Evolutionary conservation across 2,329 filamentous ascomycete species (phyloP).

Genomic region (Verticillium zaregamsianum): DNA sequence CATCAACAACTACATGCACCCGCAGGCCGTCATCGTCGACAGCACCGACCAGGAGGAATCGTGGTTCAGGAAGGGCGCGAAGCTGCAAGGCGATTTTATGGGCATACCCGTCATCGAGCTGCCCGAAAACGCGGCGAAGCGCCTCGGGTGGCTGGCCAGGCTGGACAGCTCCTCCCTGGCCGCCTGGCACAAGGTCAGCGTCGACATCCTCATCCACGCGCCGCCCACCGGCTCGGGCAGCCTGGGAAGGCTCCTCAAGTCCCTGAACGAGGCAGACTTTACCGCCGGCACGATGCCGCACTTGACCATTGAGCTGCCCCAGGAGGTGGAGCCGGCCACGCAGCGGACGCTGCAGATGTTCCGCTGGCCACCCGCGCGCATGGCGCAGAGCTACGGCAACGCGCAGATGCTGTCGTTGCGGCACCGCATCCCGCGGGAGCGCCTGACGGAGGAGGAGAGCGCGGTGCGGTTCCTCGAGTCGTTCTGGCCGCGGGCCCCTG

Average conservation of each 20-base stretch:
- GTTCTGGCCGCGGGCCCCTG: conserved; percentile 70
- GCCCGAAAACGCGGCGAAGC: conserved; percentile 57
- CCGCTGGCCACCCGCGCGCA: conserved; percentile 56
- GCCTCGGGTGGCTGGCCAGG: conserved; percentile 72
- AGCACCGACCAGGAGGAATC: conserved; percentile 60
- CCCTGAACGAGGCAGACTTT: conserved; percentile 73
- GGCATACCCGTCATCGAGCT: conserved; percentile 69
- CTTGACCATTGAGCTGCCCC: conserved; percentile 80
- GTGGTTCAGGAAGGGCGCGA: conserved; percentile 61
- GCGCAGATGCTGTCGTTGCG: conserved; percentile 61
- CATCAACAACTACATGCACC: conserved; percentile 69
- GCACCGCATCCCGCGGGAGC: conserved; percentile 63
- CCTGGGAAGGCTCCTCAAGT: conserved; percentile 71
- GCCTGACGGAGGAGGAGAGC: conserved; percentile 63
- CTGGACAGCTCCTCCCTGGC: conserved; percentile 69
- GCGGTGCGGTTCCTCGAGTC: conserved; percentile 77
- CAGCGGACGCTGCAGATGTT: conserved; percentile 60
- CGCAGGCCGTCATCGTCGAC: conserved; percentile 73
- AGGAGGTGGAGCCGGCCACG: conserved; percentile 61
- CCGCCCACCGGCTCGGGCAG: conserved; percentile 66
- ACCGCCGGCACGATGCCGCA: conserved; percentile 64
- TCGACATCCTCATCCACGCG: conserved; percentile 84
- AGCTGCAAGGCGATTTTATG: conserved; percentile 46
- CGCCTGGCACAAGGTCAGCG: conserved; percentile 71
- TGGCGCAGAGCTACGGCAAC: conserved; percentile 14